Conservation (phyloP, 2,329 filamentous ascomycete species). For the Trichocomaceae sp. region DNA sequence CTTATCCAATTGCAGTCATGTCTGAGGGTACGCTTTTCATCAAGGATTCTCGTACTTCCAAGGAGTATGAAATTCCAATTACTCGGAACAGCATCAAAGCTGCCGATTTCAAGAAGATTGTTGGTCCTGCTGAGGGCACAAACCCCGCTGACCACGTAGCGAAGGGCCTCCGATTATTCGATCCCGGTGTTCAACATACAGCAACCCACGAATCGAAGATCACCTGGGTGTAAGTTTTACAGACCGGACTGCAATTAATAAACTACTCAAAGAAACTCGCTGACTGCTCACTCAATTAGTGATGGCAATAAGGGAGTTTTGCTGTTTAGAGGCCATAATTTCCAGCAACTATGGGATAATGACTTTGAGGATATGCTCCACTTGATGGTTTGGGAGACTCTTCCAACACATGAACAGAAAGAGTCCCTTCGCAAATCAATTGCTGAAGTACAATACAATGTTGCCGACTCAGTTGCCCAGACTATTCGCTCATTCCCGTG, state of each 20-base stretch:
- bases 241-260: not conserved
- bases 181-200: not conserved
- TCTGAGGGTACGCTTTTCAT: not conserved
- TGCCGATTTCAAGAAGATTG: not conserved
- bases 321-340: not conserved
- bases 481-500: not conserved
- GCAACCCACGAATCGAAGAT: not conserved
- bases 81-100: not conserved
- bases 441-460: not conserved
- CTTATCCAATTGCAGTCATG: not conserved
- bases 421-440: not conserved
- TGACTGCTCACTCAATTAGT: not conserved
- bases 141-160: not conserved
- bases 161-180: not conserved
- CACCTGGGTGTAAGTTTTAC: not conserved
- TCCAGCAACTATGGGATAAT: not conserved
- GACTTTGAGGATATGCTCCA: not conserved
- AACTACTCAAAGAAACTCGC: not conserved
- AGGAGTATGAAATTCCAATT: not conserved
- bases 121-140: not conserved
- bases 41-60: not conserved
- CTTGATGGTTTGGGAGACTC: not conserved
- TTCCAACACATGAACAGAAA: not conserved
- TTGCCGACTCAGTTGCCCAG: not conserved
- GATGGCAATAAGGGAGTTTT: not conserved